Evolutionary conservation across 1,139 yeast species (phyloP), one percentile per base, ranked within the genome.

Genomic region (Sugiyamaella novakii): DNA sequence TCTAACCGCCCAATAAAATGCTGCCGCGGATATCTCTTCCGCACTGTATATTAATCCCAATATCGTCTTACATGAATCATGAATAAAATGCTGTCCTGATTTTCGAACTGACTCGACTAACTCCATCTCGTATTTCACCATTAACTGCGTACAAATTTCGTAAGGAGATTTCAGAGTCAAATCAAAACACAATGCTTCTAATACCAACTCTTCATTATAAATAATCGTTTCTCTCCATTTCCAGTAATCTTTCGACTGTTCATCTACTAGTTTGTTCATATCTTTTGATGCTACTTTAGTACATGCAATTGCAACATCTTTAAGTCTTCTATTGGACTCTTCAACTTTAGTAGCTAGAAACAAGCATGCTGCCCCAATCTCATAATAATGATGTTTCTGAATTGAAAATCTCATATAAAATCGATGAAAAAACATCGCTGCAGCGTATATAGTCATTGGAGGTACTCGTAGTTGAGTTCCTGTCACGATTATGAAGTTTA

Each of bases 281-380:
- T 73, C 66, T 54, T 74, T 75, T 27, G 70, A 70, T 0, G 80
- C 80, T 7, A 72, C 68, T 46, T 69, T 68, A 3, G 78, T 75
- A 55, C 79, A 73, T 3, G 72, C 70, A 21, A 72, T 65, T 11
- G 76, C 77, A 3, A 78, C 70, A 49, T 77, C 81, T 40, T 72
- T 61, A 22, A 78, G 59, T 43, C 72, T 65, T 30, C 83, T 67
- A 41, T 74, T 71, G 21, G 77, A 69, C 51, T 78, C 83, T 49
- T 77, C 80, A 6, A 76, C 71, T 52, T 79, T 78, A 47, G 78
- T 71, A 1, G 81, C 81, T 21, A 78, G 63, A 57, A 78, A 77
- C 25, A 78, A 56, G 28, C 76, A 65, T 1, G 80, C 72, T 0
- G 79, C 80, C 0, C 74, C 81, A 25, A 74, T 68, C 49, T 77